These are phyloP conservation scores for Amanita exitialis DNA, from an alignment of 768 basidiomycete species.

Conservation along the genomic window DNA sequence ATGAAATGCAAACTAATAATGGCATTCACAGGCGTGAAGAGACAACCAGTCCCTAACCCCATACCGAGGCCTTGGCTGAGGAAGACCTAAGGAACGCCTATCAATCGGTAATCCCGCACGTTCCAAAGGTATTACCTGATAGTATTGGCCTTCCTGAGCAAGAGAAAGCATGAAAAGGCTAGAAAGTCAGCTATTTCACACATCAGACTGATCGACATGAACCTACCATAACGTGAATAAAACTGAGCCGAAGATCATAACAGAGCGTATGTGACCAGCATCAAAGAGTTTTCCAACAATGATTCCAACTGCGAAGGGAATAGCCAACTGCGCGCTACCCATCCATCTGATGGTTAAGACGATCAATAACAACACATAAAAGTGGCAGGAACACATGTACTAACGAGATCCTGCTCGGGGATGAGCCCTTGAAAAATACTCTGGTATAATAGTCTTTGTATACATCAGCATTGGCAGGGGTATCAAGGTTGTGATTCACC, in stretches of 20 bases:
- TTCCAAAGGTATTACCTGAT: constrained; percentile 22
- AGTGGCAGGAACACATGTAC: constrained; percentile 1
- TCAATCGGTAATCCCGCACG: constrained; percentile 8
- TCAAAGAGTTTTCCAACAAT: constrained; percentile 34
- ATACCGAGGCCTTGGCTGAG: constrained; percentile 49
- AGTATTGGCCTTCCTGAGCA: constrained; percentile 28
- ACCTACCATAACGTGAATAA: constrained; percentile 16
- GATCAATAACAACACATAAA: not conserved
- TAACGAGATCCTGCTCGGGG: constrained; percentile 37
- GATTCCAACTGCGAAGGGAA: constrained; percentile 31
- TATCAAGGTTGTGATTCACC: constrained; percentile 15
- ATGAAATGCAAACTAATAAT: constrained; percentile 38
- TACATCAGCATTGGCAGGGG: constrained; percentile 26
- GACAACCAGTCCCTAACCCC: constrained; percentile 36
- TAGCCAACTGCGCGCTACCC: constrained; percentile 37
- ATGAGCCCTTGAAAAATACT: constrained; percentile 23
- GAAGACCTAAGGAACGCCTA: constrained; percentile 26
- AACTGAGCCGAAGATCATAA: constrained; percentile 15
- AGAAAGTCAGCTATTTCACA: constrained; percentile 24
- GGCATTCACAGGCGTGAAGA: constrained; percentile 40
- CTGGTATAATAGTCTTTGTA: constrained; percentile 39
- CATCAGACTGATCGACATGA: constrained; percentile 17
- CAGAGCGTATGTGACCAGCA: constrained; percentile 34
- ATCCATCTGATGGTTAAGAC: constrained; percentile 28
- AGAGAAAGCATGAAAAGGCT: constrained; percentile 36